phyloP scores from a whole-genome alignment of 768 basidiomycete genomes.

The Coprinellus aureogranulatus region DNA sequence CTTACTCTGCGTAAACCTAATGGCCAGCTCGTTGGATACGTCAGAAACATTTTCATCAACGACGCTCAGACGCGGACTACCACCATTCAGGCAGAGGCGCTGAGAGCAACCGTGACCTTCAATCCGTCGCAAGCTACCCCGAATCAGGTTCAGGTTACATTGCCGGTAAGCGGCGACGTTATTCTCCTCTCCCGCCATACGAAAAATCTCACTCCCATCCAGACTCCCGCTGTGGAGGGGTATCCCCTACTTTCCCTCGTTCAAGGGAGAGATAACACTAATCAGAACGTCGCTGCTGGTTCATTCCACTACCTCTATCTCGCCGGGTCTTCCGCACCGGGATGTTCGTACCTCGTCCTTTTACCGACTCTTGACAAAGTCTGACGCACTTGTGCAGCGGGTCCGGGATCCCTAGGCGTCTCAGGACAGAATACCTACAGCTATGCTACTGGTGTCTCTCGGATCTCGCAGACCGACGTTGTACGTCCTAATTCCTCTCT shows the following conservation, averaged over 20 bases:
- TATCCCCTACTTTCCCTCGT: background rate
- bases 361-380: no score
- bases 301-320: background rate
- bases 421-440: background rate
- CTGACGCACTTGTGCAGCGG: background rate
- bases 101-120: background rate
- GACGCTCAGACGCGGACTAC: background rate
- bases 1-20: background rate
- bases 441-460: background rate
- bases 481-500: background rate
- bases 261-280: background rate
- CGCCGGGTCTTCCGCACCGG: no score
- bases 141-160: background rate
- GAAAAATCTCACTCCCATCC: no score
- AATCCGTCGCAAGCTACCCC: background rate
- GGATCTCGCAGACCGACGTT: background rate
- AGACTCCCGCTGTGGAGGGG: background rate
- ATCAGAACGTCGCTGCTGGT: background rate
- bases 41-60: background rate
- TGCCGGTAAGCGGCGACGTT: background rate
- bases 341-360: no score
- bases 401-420: background rate
- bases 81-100: background rate
- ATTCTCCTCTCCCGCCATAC: no score
- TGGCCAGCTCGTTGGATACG: background rate